Percentiles rank a stretch among this genome's conserved stretches.
phyloP scores from a whole-genome alignment of 2,329 filamentous ascomycete species.

The Plenodomus lindquistii region DNA sequence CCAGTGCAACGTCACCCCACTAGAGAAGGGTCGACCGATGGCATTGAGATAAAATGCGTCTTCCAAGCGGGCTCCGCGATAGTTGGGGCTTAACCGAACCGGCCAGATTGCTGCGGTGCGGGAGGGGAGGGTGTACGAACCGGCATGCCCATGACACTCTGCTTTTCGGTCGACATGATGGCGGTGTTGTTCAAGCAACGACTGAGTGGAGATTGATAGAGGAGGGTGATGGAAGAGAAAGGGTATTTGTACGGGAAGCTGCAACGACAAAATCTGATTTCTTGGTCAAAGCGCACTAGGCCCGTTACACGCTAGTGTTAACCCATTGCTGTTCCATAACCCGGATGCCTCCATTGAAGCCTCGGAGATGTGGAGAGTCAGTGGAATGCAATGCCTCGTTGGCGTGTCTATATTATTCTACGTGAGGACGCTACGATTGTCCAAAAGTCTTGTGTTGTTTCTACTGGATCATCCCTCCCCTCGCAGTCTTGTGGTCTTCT shows the following conservation, averaged over 20 bases:
- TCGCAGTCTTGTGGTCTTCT: neutral
- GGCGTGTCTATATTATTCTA: constrained; percentile 1
- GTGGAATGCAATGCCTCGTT: too few relatives aligned
- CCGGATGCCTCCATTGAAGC: constrained; percentile 26
- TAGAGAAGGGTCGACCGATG: constrained; percentile 20
- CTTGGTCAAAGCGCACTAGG: constrained; percentile 30
- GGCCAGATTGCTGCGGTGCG: constrained; percentile 18
- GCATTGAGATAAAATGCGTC: constrained; percentile 34
- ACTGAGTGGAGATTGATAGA: constrained; percentile 25
- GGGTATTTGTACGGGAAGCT: constrained; percentile 29
- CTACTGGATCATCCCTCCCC: neutral
- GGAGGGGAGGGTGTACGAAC: constrained; percentile 33
- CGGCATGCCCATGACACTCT: constrained; percentile 51
- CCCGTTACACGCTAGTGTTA: constrained; percentile 17
- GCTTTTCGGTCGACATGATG: constrained; percentile 19
- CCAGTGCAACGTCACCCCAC: constrained; percentile 18
- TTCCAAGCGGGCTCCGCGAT: constrained; percentile 17
- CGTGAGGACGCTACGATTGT: neutral
- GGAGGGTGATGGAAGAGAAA: constrained; percentile 21
- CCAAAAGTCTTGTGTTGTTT: neutral
- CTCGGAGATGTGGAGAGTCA: constrained; percentile 22
- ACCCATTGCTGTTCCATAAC: constrained; percentile 16
- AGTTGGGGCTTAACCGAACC: constrained; percentile 16
- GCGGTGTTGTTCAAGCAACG: constrained; percentile 3
- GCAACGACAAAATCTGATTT: constrained; percentile 24